Evolutionary conservation across 371 early-diverging fungal species (phyloP), one percentile per base, ranked within the genome.

Genomic region (Syncephalastrum contaminatum): DNA sequence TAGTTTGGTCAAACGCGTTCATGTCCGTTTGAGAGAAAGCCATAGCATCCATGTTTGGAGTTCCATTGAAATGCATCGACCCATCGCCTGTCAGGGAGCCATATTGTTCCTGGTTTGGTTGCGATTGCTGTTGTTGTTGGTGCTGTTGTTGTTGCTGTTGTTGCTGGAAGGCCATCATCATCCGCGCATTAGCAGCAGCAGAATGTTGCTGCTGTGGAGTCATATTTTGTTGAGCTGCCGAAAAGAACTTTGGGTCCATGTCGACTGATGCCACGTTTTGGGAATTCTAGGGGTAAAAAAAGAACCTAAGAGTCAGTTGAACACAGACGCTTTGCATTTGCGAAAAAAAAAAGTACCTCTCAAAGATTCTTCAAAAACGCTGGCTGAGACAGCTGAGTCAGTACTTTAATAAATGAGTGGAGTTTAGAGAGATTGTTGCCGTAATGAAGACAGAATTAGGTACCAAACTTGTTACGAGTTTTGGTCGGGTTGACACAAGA

Each of bases 201-300:
- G 36, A 30, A 53, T 67, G 70, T 49, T 62, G 65, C 18, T 43
- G 51, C 24, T 67, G 62, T 54, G 67, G 60, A 8, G 60, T 54
- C 54, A 70, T 65, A 49, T 67, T 59, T 52, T 73, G 72, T 54
- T 62, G 67, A 45, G 63, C 63, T 20, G 55, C 54, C 58, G 64
- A 55, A 59, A 70, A 73, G 22, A 70, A 65, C 59, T 73, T 73
- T 36, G 73, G 73, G 62, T 73, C 73, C 73, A 73, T 73, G 51
- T 30, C 36, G 36, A 30, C 36, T 30, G 36, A 59, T 42, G 49
- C 30, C 18, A 51, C 51, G 51, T 47, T 20, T 50, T 50, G 18
- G 40, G 40, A 50, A 40, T 50, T 24, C 20, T 42, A 16, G 42
- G 42, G 22, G 30, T 14, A 41, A 51, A 10, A 51, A 51, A 51